These are phyloP conservation scores for Mycena sp. DNA, from an alignment of 1,284 basidiomycete species.

Conservation along the genomic window DNA sequence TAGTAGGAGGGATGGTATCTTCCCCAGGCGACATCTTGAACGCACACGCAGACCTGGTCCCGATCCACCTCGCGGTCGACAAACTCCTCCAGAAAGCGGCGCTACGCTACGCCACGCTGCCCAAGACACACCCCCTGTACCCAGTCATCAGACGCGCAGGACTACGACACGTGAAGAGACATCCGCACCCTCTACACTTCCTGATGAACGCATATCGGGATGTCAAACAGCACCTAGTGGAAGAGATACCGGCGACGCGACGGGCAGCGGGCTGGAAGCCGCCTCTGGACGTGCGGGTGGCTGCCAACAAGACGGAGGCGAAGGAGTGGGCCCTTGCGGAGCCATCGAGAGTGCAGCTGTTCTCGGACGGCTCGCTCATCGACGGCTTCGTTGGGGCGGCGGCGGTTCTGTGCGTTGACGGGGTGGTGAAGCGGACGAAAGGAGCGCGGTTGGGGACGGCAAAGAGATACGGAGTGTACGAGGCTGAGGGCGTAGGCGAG, in stretches of 20 bases:
- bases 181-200: neutral
- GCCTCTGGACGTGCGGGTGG: neutral
- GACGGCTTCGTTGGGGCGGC: neutral
- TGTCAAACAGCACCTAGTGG: neutral
- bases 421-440: neutral
- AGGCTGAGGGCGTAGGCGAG: neutral
- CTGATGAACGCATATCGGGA: neutral
- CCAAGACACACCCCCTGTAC: neutral
- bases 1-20: constrained; percentile 46
- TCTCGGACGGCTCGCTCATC: neutral
- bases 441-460: neutral
- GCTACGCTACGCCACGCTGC: neutral
- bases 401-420: neutral
- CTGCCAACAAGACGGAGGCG: neutral
- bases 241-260: neutral
- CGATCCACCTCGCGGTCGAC: constrained; percentile 33
- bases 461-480: neutral
- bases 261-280: neutral
- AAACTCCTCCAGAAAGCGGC: neutral
- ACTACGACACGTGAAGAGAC: neutral
- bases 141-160: neutral
- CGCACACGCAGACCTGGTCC: constrained; percentile 43
- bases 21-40: constrained; percentile 44
- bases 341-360: neutral
- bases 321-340: neutral